Base-by-base conservation (phyloP, 768 basidiomycete genomes). In the Pholiota molesta region DNA sequence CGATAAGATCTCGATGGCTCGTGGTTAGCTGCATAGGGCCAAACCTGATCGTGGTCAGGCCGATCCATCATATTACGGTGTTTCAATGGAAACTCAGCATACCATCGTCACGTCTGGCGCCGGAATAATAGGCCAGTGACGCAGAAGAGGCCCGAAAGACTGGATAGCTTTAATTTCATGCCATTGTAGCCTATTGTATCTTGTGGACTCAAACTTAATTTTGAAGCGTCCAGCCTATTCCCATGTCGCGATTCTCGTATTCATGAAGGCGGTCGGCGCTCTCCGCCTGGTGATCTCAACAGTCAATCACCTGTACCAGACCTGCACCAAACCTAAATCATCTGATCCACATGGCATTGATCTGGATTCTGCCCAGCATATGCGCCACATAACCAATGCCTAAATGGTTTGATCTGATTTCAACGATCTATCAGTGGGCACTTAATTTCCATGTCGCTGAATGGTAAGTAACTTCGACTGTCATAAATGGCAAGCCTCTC, bases 1-100 rank as follows among this genome's bases (percentile, higher is more conserved):
- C 73, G 60, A 57, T 67, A 65, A 61, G 72, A 73, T 73, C 68
- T 71, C 65, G 65, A 71, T 69, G 60, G n/a, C 14, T n/a, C 17
- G 26, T 55, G 28, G 52, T 39, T 54, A 29, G 51, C 33, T 57
- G 49, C 37, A 39, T 59, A 52, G 29, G 35, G 51, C 19, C 23
- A 52, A 53, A 53, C 52, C 44, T 57, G 56, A 57, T 57, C 56
- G 56, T 57, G 63, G 63, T 59, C 63, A 59, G 59, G 62, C 61
- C 57, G 61, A 64, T 66, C 59, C 54, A 64, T 44, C 29, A 21
- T 49, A 49, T 49, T 49, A 26, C 47, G 53, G 59, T 63, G 68
- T 68, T 52, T 66, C 65, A 64, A 63, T 67, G 66, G 66, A 59
- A 65, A 67, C 59, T 65, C 54, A 45, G 53, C 42, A 49, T 57